phyloP scores from a whole-genome alignment of 148 eudicot species.

The Diospyros kaki region DNA sequence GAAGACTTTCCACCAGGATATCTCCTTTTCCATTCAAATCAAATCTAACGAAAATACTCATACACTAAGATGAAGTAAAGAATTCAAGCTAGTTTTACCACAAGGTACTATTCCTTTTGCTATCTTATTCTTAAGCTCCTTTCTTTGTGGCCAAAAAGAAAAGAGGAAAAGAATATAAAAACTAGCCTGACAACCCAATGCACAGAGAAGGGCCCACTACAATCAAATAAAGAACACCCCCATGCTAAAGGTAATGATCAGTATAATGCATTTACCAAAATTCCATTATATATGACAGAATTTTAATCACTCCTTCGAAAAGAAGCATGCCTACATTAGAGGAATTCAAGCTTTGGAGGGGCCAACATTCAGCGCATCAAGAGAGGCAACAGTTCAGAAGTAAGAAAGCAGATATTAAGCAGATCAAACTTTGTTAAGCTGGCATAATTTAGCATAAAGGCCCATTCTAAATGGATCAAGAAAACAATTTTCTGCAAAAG shows the following conservation, averaged over 20 bases:
- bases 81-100: too few species aligned
- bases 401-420: neutral
- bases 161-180: neutral
- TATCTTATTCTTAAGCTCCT: too few species aligned
- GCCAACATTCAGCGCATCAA: neutral
- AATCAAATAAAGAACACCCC: neutral
- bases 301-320: neutral
- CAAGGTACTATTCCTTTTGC: too few species aligned
- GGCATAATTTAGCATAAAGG: neutral
- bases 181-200: neutral
- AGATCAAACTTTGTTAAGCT: neutral
- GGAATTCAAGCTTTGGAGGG: neutral
- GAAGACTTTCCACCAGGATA: constrained; percentile 12
- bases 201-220: neutral
- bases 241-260: neutral
- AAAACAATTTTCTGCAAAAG: neutral
- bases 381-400: too few species aligned
- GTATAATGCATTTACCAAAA: neutral
- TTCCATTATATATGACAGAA: neutral
- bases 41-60: neutral
- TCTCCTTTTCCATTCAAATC: neutral
- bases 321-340: neutral
- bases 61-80: neutral
- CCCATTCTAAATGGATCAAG: neutral
- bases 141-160: too few species aligned